Conservation (phyloP, 2,329 filamentous ascomycete species). For the Blastomyces silverae region DNA sequence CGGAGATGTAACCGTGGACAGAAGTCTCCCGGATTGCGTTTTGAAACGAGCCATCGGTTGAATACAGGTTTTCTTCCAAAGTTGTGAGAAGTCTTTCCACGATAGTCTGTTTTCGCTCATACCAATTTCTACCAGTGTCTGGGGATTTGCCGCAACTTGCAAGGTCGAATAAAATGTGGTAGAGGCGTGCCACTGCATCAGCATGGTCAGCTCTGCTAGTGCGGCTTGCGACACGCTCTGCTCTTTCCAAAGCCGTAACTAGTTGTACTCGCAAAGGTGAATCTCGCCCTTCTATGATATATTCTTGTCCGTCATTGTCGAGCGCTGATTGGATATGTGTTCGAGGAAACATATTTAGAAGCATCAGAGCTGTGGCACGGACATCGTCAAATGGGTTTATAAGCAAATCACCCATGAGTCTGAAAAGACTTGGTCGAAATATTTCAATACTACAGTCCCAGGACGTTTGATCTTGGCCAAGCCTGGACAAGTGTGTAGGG, state of each 20-base stretch:
- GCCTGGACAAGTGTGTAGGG: constrained; percentile 38
- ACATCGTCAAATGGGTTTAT: constrained; percentile 93
- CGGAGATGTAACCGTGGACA: constrained; percentile 63
- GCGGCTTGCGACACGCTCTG: constrained; percentile 36
- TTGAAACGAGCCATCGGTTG: constrained; percentile 60
- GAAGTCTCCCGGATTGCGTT: constrained; percentile 60
- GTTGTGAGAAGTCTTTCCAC: constrained; percentile 53
- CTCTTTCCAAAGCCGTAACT: constrained; percentile 30
- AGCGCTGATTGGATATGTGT: constrained; percentile 22
- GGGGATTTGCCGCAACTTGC: constrained; percentile 34
- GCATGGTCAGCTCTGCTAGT: constrained; percentile 87
- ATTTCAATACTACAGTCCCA: constrained; percentile 48
- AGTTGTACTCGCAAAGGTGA: constrained; percentile 25
- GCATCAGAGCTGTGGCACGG: constrained; percentile 48
- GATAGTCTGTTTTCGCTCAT: constrained; percentile 42
- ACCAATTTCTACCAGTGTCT: constrained; percentile 25
- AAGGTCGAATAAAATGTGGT: constrained; percentile 61
- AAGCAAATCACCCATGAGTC: constrained; percentile 68
- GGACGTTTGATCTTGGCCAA: constrained; percentile 43
- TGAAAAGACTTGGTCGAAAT: constrained; percentile 33
- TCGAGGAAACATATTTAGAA: constrained; percentile 39
- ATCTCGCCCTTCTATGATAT: neutral
- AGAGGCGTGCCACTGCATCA: constrained; percentile 76
- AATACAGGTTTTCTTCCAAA: constrained; percentile 57
- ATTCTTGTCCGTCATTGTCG: constrained; percentile 23